Base-by-base conservation (phyloP, 345 rosid species). In the Hibiscus trionum region DNA sequence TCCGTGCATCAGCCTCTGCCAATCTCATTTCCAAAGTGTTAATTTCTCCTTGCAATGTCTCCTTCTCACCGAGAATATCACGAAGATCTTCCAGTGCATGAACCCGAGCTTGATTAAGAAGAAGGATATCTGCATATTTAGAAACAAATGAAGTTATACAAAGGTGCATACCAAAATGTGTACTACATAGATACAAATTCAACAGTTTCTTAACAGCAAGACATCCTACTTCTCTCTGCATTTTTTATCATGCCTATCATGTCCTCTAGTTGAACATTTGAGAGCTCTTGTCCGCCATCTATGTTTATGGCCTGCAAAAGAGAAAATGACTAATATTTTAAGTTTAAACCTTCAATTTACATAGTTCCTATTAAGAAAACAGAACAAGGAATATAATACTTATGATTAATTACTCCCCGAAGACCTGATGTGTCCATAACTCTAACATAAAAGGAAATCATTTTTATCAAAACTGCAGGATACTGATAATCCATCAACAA, bases 1-100 rank as follows among this genome's bases (percentile, higher is more conserved):
- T 86, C 73, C 85, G 83, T n/a, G 91, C 97, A 84, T 94, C 96
- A 79, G 89, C 88, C 81, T 94, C 98, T 19, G 91, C 85, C 83
- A 91, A 66, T 80, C 79, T 90, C 90, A 83, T 84, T 81, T 90
- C 90, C 77, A 94, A 72, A 37, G 44, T 80, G 72, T 69, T 86
- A 56, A 90, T 87, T 81, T 91, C 96, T 74, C 91, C 87, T 66
- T 88, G 96, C 81, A 91, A 73, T 4, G 85, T 77, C 80, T 90
- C 91, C 77, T 91, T 91, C 80, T 94, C 98, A 52, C 76, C 65
- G 6, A 91, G 82, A 82, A 88, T 86, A 72, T 77, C 81, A 65
- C 79, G 82, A 57, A 90, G 91, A 53, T 91, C 93, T 10, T 89
- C 87, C 49, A 94, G 86, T 17, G 98, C 91, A 84, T 73, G 81